These are phyloP conservation scores for Anaeromyces robustus DNA, from an alignment of 192 early-diverging fungal genomes.

Conservation along the genomic window DNA sequence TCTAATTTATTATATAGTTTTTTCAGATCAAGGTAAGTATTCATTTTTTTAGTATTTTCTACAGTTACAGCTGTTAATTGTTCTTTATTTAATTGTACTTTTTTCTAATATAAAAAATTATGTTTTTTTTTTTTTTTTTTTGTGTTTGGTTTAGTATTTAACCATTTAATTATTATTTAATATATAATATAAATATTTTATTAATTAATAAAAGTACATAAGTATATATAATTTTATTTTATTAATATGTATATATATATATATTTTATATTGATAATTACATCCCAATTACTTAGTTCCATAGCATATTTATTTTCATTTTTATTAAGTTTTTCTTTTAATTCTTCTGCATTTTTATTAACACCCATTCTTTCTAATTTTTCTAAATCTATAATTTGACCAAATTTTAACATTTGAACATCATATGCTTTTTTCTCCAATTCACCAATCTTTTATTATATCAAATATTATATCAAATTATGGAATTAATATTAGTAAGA, in stretches of 20 bases:
- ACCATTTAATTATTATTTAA: too few relatives aligned
- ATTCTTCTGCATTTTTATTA: conserved; percentile 41
- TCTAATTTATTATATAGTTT: background rate
- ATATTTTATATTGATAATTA: conserved; percentile 12
- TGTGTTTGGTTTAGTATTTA: too few relatives aligned
- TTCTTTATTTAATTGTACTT: background rate
- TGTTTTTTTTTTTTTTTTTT: too few relatives aligned
- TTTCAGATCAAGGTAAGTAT: background rate
- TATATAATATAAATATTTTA: too few relatives aligned
- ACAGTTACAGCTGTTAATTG: background rate
- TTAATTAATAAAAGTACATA: too few relatives aligned
- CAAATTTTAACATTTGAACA: conserved; percentile 54
- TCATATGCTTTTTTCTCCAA: conserved; percentile 26
- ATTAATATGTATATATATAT: too few relatives aligned
- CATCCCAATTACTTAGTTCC: conserved; percentile 25
- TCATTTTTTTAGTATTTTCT: background rate
- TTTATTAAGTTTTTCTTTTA: conserved; percentile 34
- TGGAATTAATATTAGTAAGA: too few relatives aligned
- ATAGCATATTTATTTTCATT: conserved; percentile 29
- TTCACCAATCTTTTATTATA: conserved; percentile 19
- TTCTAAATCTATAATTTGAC: conserved; percentile 41
- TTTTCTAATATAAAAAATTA: background rate
- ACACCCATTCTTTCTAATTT: conserved; percentile 42
- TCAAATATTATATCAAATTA: too few relatives aligned
- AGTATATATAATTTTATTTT: too few relatives aligned